Evolutionary conservation across 164 flowering plant species (phyloP).

Genomic region (Chloranthus sessilifolius): DNA sequence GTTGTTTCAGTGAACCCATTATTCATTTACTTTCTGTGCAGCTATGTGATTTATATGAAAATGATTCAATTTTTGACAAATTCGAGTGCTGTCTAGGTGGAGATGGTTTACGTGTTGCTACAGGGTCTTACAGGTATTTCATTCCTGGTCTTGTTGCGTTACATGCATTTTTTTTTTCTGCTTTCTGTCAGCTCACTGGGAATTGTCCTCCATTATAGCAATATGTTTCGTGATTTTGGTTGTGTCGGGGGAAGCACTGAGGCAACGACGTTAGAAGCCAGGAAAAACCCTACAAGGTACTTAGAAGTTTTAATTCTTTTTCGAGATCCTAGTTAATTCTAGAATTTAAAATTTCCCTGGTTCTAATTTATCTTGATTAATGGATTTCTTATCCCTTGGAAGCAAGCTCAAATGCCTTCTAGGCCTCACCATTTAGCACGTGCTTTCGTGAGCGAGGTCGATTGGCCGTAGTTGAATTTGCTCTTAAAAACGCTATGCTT

Average conservation of each 20-base stretch:
- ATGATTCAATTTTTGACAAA: no score
- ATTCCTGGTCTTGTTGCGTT: no score
- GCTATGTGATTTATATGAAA: no score
- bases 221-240: constrained; percentile 78
- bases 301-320: background rate
- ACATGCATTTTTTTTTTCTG: background rate
- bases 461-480: no score
- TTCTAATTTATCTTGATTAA: background rate
- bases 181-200: background rate
- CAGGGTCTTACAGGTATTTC: no score
- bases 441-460: constrained; percentile 73
- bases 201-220: constrained; percentile 34
- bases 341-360: background rate
- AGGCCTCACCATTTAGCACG: constrained; percentile 65
- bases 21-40: no score
- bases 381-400: no score
- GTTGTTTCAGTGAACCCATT: no score
- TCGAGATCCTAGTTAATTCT: background rate
- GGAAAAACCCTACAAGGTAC: constrained; percentile 86
- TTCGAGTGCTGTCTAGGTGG: no score
- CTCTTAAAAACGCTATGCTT: no score
- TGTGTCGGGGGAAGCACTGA: constrained; percentile 56
- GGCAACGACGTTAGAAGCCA: constrained; percentile 78
- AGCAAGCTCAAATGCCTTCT: constrained; percentile 64
- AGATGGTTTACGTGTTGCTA: no score